phyloP scores from a whole-genome alignment of 2,329 filamentous ascomycete species.

The Cercospora beticola region DNA sequence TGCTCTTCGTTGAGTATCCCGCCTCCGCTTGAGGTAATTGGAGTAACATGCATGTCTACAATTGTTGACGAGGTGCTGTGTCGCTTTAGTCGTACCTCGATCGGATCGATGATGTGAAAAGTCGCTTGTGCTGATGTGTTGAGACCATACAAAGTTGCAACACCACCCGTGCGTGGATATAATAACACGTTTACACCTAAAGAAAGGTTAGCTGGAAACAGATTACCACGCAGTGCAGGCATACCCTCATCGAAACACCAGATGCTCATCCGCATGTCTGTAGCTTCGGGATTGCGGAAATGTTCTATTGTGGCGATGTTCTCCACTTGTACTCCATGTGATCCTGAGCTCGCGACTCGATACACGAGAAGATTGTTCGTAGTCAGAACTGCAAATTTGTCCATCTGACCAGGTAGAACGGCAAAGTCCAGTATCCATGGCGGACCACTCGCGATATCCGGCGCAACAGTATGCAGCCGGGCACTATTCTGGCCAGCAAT shows the following conservation, averaged over 20 bases:
- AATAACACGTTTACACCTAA: conserved; percentile 6
- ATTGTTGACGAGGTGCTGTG: background rate
- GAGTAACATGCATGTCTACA: background rate
- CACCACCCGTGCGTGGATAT: conserved; percentile 10
- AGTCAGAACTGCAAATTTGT: conserved; percentile 61
- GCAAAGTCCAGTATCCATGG: conserved; percentile 60
- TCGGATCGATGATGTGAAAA: background rate
- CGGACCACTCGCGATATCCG: conserved; percentile 32
- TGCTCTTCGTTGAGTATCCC: background rate
- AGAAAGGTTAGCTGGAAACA: background rate
- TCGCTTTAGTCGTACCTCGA: background rate
- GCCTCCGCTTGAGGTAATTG: background rate
- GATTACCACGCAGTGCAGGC: background rate
- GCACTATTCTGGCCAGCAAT: conserved; percentile 29
- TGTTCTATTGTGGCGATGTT: conserved; percentile 53
- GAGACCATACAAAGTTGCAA: background rate
- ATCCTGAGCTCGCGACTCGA: conserved; percentile 26
- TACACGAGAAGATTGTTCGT: conserved; percentile 49
- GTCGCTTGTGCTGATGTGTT: background rate
- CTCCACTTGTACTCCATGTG: conserved; percentile 25
- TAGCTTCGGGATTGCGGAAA: conserved; percentile 55
- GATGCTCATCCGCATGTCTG: conserved; percentile 45
- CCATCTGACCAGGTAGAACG: conserved; percentile 47
- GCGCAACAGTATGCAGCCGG: conserved; percentile 30
- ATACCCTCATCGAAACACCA: conserved; percentile 38